Base-by-base conservation (phyloP, 2,329 filamentous ascomycete genomes). In the Allantophomopsis cytisporea region DNA sequence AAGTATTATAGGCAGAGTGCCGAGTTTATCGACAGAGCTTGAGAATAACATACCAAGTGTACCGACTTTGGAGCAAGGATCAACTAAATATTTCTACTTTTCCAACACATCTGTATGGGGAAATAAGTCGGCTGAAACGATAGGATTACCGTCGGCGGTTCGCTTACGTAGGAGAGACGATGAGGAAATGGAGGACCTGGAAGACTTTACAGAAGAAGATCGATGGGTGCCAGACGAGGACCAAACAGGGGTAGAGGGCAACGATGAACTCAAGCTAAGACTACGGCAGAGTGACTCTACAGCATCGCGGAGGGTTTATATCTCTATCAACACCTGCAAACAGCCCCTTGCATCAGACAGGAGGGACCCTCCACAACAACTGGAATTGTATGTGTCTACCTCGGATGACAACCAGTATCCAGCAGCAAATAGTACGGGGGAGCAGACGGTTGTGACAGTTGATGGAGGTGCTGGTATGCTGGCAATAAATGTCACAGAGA, bases 291-390 rank as follows among this genome's bases (percentile, higher is more conserved):
- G 37, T 4, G 41, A 14, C 32, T 41, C 47, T 20, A 41, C 21
- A 18, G 42, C 28, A 18, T 43, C 44, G 13, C 45, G 50, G 33
- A 52, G 46, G 5, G 39, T 96, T 3, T 95, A 82, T 57, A 69
- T 98, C 39, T 87, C 87, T 2, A 76, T 87, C 34, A 96, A 87
- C 48, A 88, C 84, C 1, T 98, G 91, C 58, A 60, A 74, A 18
- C 86, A 93, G 50, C 91, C 89, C 11, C 45, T 37, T 13, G 41
- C 46, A 8, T 41, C 48, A n/a, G 46, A 48, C 7, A 50, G 42
- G 30, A 41, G 38, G n/a, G 41, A 37, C 8, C 56, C 63, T 2
- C 72, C 83, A 11, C 80, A 83, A 1, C 87, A 94, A 51, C 69
- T 96, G 38, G 72, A 73, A 11, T 62, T 96, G 8, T 94, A 82